Conservation (phyloP, 2,329 filamentous ascomycete genomes). For the Alternaria infectoria region DNA sequence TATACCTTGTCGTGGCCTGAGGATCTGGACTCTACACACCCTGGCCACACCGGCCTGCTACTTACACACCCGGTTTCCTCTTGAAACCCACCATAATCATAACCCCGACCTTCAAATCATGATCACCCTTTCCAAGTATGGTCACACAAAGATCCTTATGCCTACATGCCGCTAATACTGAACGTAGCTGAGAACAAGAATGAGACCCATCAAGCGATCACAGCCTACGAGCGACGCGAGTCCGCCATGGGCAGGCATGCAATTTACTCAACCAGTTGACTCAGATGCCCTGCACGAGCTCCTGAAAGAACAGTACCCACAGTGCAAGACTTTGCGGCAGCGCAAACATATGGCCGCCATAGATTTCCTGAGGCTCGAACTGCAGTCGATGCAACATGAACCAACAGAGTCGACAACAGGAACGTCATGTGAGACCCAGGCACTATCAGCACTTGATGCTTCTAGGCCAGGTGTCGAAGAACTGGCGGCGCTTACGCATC, state of each 20-base stretch:
- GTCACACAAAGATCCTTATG: neutral
- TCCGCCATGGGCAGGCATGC: conserved; percentile 35
- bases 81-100: neutral
- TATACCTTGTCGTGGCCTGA: neutral
- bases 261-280: conserved; percentile 27
- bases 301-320: conserved; percentile 27
- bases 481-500: neutral
- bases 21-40: neutral
- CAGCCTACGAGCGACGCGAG: conserved; percentile 27
- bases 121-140: neutral
- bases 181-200: neutral
- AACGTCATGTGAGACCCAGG: neutral
- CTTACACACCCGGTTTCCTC: neutral
- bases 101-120: neutral
- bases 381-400: conserved; percentile 22
- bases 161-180: neutral
- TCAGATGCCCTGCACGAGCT: conserved; percentile 34
- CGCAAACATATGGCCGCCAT: conserved; percentile 38
- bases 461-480: neutral
- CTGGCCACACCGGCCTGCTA: neutral
- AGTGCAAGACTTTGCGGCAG: conserved; percentile 25
- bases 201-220: conserved; percentile 25
- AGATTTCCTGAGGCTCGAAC: conserved; percentile 31
- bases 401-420: neutral
- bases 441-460: neutral